Evolutionary conservation across 768 basidiomycete species (phyloP), one percentile per base, ranked within the genome.

Genomic region (Gyrodon lividus): DNA sequence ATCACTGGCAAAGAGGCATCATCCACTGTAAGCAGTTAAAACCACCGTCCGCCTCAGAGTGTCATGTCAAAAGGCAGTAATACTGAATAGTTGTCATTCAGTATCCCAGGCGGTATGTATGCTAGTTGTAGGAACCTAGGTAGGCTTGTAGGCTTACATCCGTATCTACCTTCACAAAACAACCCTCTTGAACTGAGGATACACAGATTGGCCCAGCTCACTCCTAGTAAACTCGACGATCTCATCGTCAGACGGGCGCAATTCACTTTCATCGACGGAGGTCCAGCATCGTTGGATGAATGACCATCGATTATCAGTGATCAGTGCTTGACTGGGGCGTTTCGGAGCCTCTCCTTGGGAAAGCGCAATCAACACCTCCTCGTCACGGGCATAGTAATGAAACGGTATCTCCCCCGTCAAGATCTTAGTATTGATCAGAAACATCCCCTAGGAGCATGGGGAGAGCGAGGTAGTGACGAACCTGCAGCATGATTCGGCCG

Each of bases 231-330:
- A 50, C 8, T 12, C 42, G 8, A 30, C 48, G 20, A 50, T 24
- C 41, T 50, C 48, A 6, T 46, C 20, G 12, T 30, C 31, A 13
- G 48, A 30, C 2, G 43, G 43, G 22, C 48, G 48, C 26, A n/a
- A 26, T 5, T 9, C 2, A 43, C 17, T 16, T 31, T 16, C 48
- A 33, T 23, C 31, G 9, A 7, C 10, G 23, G 28, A 22, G 6
- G 34, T 24, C 50, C 50, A 51, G 16, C 50, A 51, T 20, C n/a
- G 23, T 6, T 51, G 10, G 3, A 49, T 51, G 46, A 49, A 51
- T 6, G 13, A 1, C 50, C 50, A 49, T 4, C 46, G 45, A 30
- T 4, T 16, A 9, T 39, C 46, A 3, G 24, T 20, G 17, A 51
- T 26, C n/a, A 9, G 28, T 20, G 6, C 2, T 20, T 16, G 22